Conservation (phyloP, 1,139 yeast species). For the Chernovozyma aurita region DNA sequence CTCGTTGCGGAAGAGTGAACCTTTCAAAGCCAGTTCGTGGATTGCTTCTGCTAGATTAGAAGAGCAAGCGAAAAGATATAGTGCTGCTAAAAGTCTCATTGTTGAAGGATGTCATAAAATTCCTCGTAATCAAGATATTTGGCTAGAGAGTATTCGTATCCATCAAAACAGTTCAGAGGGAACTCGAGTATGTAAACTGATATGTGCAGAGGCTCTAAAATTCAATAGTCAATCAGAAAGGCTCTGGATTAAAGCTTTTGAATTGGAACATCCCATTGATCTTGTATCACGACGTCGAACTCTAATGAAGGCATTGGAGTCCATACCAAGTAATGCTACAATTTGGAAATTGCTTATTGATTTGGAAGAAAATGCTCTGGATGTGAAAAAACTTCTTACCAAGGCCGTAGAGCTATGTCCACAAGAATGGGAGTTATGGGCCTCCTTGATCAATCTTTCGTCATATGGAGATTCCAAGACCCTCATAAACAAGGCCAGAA, state of each 20-base stretch:
- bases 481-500: conserved; percentile 58
- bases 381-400: conserved; percentile 49
- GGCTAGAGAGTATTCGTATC: conserved; percentile 80
- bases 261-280: conserved; percentile 52
- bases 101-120: conserved; percentile 69
- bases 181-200: conserved; percentile 38
- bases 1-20: conserved; percentile 69
- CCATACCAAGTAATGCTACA: conserved; percentile 39
- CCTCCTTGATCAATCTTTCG: conserved; percentile 38
- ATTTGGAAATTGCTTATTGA: conserved; percentile 56
- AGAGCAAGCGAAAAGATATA: conserved; percentile 53
- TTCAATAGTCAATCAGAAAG: conserved; percentile 51
- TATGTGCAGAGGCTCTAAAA: conserved; percentile 65
- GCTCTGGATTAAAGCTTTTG: conserved; percentile 71
- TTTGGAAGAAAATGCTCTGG: conserved; percentile 39
- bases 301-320: conserved; percentile 57
- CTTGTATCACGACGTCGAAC: conserved; percentile 47
- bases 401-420: conserved; percentile 76
- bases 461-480: conserved; percentile 48
- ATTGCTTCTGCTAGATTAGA: conserved; percentile 83
- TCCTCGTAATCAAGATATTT: conserved; percentile 65
- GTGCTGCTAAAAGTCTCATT: conserved; percentile 57
- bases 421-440: conserved; percentile 62
- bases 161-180: conserved; percentile 46
- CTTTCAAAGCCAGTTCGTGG: conserved; percentile 77